Evolutionary conservation across 2,329 filamentous ascomycete genomes (phyloP).

Genomic region (Botrytis fabae): DNA sequence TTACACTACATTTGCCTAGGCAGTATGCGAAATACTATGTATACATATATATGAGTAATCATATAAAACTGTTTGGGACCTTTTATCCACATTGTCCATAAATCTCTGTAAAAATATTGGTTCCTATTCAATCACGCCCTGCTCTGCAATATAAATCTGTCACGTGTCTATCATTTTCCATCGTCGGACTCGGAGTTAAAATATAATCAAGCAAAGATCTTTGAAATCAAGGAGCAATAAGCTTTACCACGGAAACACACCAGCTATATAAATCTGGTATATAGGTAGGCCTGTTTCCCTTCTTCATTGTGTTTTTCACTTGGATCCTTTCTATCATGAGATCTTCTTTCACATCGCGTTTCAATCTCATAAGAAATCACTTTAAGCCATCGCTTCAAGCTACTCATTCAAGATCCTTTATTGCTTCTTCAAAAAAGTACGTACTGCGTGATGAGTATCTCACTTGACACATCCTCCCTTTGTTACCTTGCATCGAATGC

Average conservation of each 20-base stretch:
- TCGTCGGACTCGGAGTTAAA: constrained; percentile 8
- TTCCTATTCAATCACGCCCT: not conserved
- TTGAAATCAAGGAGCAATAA: not conserved
- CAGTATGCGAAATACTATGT: no score
- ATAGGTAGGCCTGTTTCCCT: not conserved
- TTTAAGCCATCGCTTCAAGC: not conserved
- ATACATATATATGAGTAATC: no score
- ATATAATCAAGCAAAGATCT: not conserved
- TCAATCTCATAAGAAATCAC: constrained; percentile 12
- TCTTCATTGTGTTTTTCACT: not conserved
- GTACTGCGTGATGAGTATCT: constrained; percentile 11
- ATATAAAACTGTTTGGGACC: no score
- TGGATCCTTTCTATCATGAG: not conserved
- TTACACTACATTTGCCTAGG: not conserved
- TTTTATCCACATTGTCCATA: no score
- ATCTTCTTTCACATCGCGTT: not conserved
- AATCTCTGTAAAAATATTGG: not conserved
- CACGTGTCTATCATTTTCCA: not conserved
- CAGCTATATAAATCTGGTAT: not conserved
- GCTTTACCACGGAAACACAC: not conserved
- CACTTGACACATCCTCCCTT: not conserved
- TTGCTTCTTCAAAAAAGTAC: not conserved
- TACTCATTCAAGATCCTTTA: not conserved
- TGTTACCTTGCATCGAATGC: not conserved
- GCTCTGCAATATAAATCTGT: not conserved